Base-by-base conservation (phyloP, 192 early-diverging fungal genomes). In the Helicostylum pulchrum region DNA sequence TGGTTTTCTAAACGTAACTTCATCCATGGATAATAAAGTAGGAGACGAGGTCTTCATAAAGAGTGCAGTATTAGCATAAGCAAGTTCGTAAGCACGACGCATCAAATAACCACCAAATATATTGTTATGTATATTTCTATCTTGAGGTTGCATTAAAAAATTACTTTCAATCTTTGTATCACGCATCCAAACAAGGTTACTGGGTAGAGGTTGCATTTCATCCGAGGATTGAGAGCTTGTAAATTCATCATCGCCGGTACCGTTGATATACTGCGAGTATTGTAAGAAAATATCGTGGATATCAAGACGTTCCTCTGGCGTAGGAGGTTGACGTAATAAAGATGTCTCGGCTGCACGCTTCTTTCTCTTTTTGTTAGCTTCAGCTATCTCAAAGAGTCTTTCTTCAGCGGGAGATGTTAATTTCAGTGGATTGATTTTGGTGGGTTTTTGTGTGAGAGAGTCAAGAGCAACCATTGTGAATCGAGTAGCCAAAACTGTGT, bases 401-500 rank as follows among this genome's bases (percentile, higher is more conserved):
- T 88, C 78, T 71, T 97, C 89, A 56, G 84, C 73, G 11, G 89
- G 88, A n/a, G 86, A 87, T 26, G 88, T 85, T 36, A 94, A 69
- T 14, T 73, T 67, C 32, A 97, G 71, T 32, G 88, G 88, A 61
- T 90, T 90, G 19, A 94, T 82, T 50, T 83, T 77, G 9, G 78
- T 82, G 3, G 90, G 73, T 61, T 87, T 89, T 32, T 78, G 78
- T 1, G 90, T 92, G 26, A 74, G 59, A 7, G 90, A 78, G 71
- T 94, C 87, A 30, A 85, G 76, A 2, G 89, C 88, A 26, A 92
- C 94, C 93, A 95, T 97, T 6, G 90, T 93, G 65, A 97, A 94
- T 66, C 89, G 85, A 15, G 93, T 90, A 14, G 80, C 75, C 15
- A 95, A 77, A 60, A 92, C 85, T 4, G 84, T 80, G 47, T 87